These are phyloP conservation scores for Begonia fuchsioides DNA, from an alignment of 306 rosid species.

Conservation along the genomic window DNA sequence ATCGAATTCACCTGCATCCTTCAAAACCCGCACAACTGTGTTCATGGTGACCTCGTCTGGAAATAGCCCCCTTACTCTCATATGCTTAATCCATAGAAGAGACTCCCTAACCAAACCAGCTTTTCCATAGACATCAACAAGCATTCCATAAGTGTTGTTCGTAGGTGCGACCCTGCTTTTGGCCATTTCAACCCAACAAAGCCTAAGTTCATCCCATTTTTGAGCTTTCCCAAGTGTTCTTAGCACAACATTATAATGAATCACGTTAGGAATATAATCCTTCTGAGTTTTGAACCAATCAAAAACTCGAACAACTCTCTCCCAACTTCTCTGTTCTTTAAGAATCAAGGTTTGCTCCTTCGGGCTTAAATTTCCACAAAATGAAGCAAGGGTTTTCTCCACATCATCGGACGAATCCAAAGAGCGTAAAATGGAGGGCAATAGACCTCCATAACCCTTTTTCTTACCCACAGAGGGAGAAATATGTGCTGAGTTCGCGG, in stretches of 20 bases:
- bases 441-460: conserved; percentile 26
- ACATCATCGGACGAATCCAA: conserved; percentile 24
- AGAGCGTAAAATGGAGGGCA: conserved; percentile 41
- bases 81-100: conserved; percentile 75
- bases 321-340: conserved; percentile 47
- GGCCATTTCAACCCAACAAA: conserved; percentile 78
- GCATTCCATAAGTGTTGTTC: conserved; percentile 63
- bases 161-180: conserved; percentile 42
- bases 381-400: conserved; percentile 30
- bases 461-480: conserved; percentile 19
- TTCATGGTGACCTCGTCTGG: conserved; percentile 93
- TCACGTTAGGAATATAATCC: conserved; percentile 53
- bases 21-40: conserved; percentile 66
- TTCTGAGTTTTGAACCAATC: conserved; percentile 59
- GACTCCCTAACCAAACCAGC: conserved; percentile 73
- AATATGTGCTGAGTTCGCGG: conserved; percentile 14
- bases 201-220: conserved; percentile 70
- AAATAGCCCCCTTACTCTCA: conserved; percentile 49
- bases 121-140: conserved; percentile 73
- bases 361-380: conserved; percentile 22
- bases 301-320: conserved; percentile 36
- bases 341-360: conserved; percentile 68
- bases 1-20: conserved; percentile 58
- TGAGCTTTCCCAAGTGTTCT: conserved; percentile 57
- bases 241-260: conserved; percentile 83